A percentile compares a stretch with the other conserved stretches of the same genome.
Evolutionary conservation across 495 filamentous ascomycete genomes (phyloP).

Genomic region (Tuber indicum): DNA sequence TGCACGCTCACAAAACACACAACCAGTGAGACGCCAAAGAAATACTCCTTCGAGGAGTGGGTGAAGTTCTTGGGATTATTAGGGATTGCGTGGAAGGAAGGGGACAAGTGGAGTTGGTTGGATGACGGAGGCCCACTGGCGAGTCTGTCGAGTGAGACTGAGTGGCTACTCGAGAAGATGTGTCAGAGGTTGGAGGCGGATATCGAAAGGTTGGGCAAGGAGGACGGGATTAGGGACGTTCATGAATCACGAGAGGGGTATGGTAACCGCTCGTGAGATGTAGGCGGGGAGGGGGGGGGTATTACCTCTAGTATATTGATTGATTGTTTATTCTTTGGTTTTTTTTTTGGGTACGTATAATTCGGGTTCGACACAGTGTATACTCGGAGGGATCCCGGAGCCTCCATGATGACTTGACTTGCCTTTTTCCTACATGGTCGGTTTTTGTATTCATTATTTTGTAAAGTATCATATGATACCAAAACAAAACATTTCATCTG

Average conservation of each 20-base stretch:
- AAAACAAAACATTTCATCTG: not conserved
- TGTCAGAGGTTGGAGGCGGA: conserved; percentile 50
- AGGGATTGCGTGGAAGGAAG: conserved; percentile 43
- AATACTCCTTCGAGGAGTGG: conserved; percentile 78
- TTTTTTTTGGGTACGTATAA: not conserved
- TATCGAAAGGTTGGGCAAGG: not conserved
- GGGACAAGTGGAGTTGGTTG: conserved; percentile 67
- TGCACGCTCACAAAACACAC: conserved; percentile 60
- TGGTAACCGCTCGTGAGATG: not conserved
- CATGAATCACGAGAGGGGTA: not conserved
- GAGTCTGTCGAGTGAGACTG: conserved; percentile 63
- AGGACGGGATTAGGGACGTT: not conserved
- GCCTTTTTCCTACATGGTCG: not conserved
- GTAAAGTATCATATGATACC: not conserved
- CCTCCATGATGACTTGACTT: not conserved
- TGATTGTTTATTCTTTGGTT: not conserved
- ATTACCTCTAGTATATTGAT: not conserved
- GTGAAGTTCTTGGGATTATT: conserved; percentile 69
- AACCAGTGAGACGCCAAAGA: conserved; percentile 52
- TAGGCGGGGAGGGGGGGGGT: not conserved
- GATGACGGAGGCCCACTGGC: conserved; percentile 65
- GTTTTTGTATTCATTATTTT: not conserved
- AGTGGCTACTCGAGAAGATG: conserved; percentile 71
- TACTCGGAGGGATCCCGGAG: not conserved
- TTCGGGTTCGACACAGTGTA: not conserved